phyloP scores from a whole-genome alignment of 2,329 filamentous ascomycete species.

The Xylaria sp. region DNA sequence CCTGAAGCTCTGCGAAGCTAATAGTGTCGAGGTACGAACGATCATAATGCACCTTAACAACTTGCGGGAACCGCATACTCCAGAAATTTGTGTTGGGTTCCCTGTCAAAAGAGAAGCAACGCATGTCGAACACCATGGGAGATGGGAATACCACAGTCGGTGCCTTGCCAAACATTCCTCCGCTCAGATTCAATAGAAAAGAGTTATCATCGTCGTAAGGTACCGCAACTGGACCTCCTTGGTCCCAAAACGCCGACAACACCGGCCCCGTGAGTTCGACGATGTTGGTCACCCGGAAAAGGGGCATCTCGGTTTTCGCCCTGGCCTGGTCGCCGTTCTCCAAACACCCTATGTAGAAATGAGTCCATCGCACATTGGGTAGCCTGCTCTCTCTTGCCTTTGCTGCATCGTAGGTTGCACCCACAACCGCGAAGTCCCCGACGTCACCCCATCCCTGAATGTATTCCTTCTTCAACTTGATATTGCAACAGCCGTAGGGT shows the following conservation, averaged over 20 bases:
- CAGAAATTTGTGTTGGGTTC: conserved; percentile 63
- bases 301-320: conserved; percentile 47
- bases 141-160: conserved; percentile 56
- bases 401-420: conserved; percentile 63
- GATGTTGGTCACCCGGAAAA: conserved; percentile 62
- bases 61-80: conserved; percentile 69
- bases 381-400: conserved; percentile 53
- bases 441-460: conserved; percentile 72
- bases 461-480: conserved; percentile 89
- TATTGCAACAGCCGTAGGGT: conserved; percentile 48
- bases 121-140: conserved; percentile 73
- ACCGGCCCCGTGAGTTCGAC: conserved; percentile 51
- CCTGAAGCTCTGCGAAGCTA: conserved; percentile 64
- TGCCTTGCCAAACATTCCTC: conserved; percentile 41
- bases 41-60: conserved; percentile 74
- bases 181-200: conserved; percentile 40
- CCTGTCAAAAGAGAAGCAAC: conserved; percentile 75
- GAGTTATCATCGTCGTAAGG: conserved; percentile 35
- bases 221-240: conserved; percentile 42
- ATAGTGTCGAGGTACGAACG: conserved; percentile 63
- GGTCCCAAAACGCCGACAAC: conserved; percentile 46
- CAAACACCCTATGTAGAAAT: conserved; percentile 74
- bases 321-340: conserved; percentile 58
- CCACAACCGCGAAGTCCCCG: conserved; percentile 76
- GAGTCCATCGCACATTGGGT: conserved; percentile 62